A percentile compares a stretch with the other conserved stretches of the same genome.
Conservation (phyloP, 768 basidiomycete genomes). For the Mycena polygramma region DNA sequence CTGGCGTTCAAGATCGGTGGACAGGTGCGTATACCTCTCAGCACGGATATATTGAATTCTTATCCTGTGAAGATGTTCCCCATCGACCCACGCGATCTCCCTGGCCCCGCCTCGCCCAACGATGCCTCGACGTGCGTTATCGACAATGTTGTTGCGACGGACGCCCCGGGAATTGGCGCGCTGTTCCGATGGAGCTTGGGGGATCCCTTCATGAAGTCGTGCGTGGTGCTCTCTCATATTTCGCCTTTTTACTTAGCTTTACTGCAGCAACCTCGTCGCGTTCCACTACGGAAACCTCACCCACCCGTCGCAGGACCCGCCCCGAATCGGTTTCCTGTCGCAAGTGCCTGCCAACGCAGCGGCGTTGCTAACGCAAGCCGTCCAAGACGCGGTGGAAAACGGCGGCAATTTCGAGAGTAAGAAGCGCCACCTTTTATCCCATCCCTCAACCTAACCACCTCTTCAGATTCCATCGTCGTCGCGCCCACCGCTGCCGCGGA, state of each 20-base stretch:
- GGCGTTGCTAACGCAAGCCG: slow-evolving; percentile 51
- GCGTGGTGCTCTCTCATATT: slow-evolving; percentile 43
- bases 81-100: slow-evolving; percentile 79
- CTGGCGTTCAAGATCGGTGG: slow-evolving; percentile 77
- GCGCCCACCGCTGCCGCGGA: slow-evolving; percentile 53
- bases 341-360: slow-evolving; percentile 69
- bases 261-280: slow-evolving; percentile 66
- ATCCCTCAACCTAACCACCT: neutral
- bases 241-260: neutral
- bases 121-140: slow-evolving; percentile 63
- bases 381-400: slow-evolving; percentile 51
- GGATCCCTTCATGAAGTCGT: slow-evolving; percentile 81
- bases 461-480: slow-evolving; percentile 45
- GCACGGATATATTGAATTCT: neutral
- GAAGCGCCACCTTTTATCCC: neutral
- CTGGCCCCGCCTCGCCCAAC: slow-evolving; percentile 52
- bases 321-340: slow-evolving; percentile 76
- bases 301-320: slow-evolving; percentile 74
- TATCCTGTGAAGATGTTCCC: slow-evolving; percentile 61
- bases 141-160: slow-evolving; percentile 69
- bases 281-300: slow-evolving; percentile 83
- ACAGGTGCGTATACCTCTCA: slow-evolving; percentile 45
- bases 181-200: slow-evolving; percentile 82
- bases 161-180: slow-evolving; percentile 65
- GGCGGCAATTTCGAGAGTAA: slow-evolving; percentile 56